Evolutionary conservation across 805 yeast genomes (phyloP), one percentile per base, ranked within the genome.

Genomic region (Wickerhamiella dianesei): DNA sequence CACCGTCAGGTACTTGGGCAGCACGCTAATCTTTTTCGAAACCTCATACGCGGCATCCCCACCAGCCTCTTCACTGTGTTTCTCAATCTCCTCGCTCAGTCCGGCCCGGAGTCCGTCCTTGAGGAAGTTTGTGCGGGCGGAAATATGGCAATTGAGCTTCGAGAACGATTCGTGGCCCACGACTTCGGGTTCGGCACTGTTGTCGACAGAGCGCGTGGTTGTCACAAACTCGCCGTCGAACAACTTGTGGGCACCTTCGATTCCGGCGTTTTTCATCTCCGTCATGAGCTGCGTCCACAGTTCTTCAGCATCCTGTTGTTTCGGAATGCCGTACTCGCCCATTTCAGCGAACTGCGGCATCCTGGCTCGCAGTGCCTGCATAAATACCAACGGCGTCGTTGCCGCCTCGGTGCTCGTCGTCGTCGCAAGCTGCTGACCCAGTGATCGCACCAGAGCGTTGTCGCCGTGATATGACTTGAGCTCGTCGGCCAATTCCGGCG

Each of bases 271-370:
- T 64, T 49, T 58, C 35, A 85, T 63, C 29, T 72, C 65, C 35
- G 69, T 66, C 52, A 88, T 65, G 44, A 92, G 72, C 62, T 82
- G 89, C 5, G 96, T 80, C 66, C 78, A 87, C 16, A 89, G 82
- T 63, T 92, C 99, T 67, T 92, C 99, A 0, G 98, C 98, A 68
- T 92, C 99, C 66, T 92, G 99, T 67, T 92, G 98, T 64, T 85
- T 87, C 60, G 74, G 82, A 48, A 73, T 66, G 1, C 96, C 96
- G 40, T 69, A 65, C 44, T 70, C 68, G 43, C 59, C 64, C 50
- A 77, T 75, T 61, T 89, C 96, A 40, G 82, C 83, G 64, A 92
- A 92, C 65, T 92, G 97, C 1, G 97, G 96, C 60, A 76, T 82
- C 16, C 69, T 66, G 43, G 70, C 67, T 61, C 96, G 77, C 44